phyloP scores from a whole-genome alignment of 805 yeast species.

The Lipomyces orientalis region DNA sequence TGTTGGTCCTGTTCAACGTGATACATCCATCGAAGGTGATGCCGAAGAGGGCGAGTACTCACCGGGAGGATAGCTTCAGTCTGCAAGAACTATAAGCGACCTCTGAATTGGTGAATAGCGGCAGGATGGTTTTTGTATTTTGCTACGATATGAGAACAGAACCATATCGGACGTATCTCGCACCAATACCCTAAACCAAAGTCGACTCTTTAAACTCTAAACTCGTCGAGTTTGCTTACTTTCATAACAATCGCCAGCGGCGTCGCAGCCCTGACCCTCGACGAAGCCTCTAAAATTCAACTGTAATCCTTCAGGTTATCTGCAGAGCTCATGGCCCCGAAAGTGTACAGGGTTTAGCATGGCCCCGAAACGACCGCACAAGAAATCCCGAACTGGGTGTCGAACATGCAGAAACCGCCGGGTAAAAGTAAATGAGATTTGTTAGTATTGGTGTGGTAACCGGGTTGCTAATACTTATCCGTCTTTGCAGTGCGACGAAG shows the following conservation, averaged over 20 bases:
- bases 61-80: neutral
- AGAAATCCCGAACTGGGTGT: neutral
- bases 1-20: neutral
- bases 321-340: too few relatives aligned
- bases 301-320: too few relatives aligned
- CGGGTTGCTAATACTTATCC: neutral
- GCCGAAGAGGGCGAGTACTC: too few relatives aligned
- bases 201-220: neutral
- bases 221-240: neutral
- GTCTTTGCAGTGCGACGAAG: neutral
- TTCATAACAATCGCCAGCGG: neutral
- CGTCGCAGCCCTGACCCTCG: neutral
- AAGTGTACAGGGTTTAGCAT: too few relatives aligned
- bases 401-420: neutral
- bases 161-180: neutral
- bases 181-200: neutral
- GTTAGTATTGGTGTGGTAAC: neutral
- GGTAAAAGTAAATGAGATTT: neutral
- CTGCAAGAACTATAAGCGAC: neutral
- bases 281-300: too few relatives aligned
- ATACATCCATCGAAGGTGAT: constrained; percentile 6
- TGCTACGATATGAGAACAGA: neutral
- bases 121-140: too few relatives aligned
- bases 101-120: neutral
- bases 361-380: neutral